These are phyloP conservation scores for Cryphonectria radicalis DNA, from an alignment of 2,329 filamentous ascomycete genomes.

Conservation along the genomic window DNA sequence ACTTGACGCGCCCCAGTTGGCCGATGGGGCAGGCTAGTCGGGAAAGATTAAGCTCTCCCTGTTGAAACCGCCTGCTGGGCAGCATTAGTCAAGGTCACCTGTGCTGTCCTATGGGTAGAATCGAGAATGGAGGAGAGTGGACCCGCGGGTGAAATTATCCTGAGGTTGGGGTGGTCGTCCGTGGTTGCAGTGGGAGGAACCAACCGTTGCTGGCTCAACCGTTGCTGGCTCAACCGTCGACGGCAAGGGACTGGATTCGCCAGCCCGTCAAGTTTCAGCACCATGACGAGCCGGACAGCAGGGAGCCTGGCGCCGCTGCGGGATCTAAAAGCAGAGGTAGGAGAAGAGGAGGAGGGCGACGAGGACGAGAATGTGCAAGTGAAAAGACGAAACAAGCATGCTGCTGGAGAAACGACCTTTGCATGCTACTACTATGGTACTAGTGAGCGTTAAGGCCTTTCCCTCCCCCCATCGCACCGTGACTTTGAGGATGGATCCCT, in stretches of 20 bases:
- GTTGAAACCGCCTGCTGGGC: constrained; percentile 28
- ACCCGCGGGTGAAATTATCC: constrained; percentile 2
- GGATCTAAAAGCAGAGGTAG: neutral
- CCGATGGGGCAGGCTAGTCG: constrained; percentile 14
- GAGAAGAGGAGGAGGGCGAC: no score
- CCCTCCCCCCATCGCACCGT: neutral
- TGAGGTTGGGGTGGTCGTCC: constrained; percentile 7
- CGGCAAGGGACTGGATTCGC: constrained; percentile 3
- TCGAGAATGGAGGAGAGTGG: neutral
- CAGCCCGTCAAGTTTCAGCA: constrained; percentile 22
- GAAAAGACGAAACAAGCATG: constrained; percentile 12
- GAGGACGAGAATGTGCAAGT: neutral
- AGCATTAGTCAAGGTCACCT: constrained; percentile 1
- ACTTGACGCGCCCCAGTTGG: neutral
- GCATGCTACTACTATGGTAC: neutral
- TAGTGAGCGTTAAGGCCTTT: neutral
- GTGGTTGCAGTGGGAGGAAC: constrained; percentile 13
- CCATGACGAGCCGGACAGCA: constrained; percentile 18
- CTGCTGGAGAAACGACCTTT: constrained; percentile 2
- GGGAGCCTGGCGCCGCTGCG: constrained; percentile 4
- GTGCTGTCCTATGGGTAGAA: neutral
- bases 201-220: constrained; percentile 9
- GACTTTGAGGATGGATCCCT: constrained; percentile 6
- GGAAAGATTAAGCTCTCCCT: constrained; percentile 21
- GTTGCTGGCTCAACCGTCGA: constrained; percentile 9